phyloP scores from a whole-genome alignment of 495 filamentous ascomycete genomes.

The Hypomontagnella monticulosa region DNA sequence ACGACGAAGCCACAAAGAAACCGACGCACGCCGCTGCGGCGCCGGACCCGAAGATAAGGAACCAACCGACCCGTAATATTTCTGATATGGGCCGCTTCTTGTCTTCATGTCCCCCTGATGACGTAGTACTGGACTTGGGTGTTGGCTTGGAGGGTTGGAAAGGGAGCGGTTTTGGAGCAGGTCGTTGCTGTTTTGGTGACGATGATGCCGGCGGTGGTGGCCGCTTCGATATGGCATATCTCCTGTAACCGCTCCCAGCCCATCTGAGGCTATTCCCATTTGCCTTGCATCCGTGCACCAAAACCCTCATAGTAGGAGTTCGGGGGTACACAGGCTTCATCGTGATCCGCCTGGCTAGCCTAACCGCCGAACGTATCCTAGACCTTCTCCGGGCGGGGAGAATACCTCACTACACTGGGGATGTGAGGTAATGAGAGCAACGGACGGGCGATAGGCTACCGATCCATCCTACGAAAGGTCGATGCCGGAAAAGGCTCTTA shows the following conservation, averaged over 20 bases:
- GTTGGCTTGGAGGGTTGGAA: slow-evolving; percentile 9
- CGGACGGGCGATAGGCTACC: slow-evolving; percentile 21
- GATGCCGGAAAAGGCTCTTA: not conserved
- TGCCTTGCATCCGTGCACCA: slow-evolving; percentile 15
- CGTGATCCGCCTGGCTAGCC: slow-evolving; percentile 19
- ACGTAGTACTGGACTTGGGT: not conserved
- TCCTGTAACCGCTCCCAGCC: slow-evolving; percentile 12
- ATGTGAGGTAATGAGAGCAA: slow-evolving; percentile 15
- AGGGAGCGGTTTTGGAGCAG: slow-evolving; percentile 22
- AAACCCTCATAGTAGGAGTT: slow-evolving; percentile 14
- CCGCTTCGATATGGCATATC: slow-evolving; percentile 18
- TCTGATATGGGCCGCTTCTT: slow-evolving; percentile 30
- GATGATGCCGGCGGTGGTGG: not conserved
- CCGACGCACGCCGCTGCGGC: slow-evolving; percentile 40
- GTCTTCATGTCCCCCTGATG: slow-evolving; percentile 13
- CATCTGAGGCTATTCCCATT: slow-evolving; percentile 30
- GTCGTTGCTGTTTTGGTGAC: not conserved
- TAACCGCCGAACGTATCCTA: not conserved
- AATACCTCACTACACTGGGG: not conserved
- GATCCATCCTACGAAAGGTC: slow-evolving; percentile 31
- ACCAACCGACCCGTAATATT: slow-evolving; percentile 36
- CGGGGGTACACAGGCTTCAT: slow-evolving; percentile 33
- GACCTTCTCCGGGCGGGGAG: not conserved
- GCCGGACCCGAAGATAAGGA: slow-evolving; percentile 45
- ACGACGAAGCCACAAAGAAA: slow-evolving; percentile 41